These are phyloP conservation scores for Plasmodium billcollinsi DNA, from an alignment of 169 alveolate species.

Conservation along the genomic window DNA sequence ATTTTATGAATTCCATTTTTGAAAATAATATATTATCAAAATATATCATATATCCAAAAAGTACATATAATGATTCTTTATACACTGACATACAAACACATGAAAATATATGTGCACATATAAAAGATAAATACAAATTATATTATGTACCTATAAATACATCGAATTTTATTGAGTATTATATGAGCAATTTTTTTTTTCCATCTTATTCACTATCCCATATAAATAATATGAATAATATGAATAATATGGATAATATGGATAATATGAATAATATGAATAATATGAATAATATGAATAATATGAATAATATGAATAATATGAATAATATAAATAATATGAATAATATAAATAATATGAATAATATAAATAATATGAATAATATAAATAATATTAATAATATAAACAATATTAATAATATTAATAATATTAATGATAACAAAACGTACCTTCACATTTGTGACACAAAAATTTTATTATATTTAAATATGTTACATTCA, in stretches of 20 bases:
- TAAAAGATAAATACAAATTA: slow-evolving; percentile 11
- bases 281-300: background rate
- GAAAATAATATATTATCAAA: slow-evolving; percentile 5
- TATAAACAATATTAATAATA: background rate
- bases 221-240: background rate
- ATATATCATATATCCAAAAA: background rate
- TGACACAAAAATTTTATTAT: slow-evolving; percentile 15
- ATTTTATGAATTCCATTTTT: slow-evolving; percentile 36
- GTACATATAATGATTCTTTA: background rate
- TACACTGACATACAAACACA: no score
- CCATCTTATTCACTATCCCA: background rate
- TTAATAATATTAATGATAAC: no score
- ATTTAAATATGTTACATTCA: slow-evolving; percentile 33
- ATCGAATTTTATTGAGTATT: slow-evolving; percentile 23
- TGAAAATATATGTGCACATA: background rate
- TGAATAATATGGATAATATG: no score
- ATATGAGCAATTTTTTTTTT: slow-evolving; percentile 43
- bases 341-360: no score
- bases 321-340: no score
- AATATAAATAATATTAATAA: no score
- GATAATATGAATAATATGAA: background rate
- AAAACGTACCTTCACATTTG: background rate
- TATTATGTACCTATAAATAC: slow-evolving; percentile 5
- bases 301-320: background rate
- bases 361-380: background rate